Base-by-base conservation (phyloP, 192 early-diverging fungal genomes). In the Lobosporangium transversale region DNA sequence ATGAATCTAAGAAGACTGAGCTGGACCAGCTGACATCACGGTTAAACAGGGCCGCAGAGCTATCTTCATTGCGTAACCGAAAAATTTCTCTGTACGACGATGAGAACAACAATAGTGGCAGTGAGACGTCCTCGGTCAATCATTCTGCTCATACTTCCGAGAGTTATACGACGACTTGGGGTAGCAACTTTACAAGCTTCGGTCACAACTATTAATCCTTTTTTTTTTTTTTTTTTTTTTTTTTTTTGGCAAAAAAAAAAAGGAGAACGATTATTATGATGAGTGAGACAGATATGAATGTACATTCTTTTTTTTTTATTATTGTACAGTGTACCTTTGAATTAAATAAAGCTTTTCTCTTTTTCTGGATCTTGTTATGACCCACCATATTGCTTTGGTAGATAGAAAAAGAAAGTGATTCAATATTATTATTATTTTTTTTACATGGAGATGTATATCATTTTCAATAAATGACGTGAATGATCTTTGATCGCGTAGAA, bases 71-170 rank as follows among this genome's bases (percentile, higher is more conserved):
- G 29, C 63, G 73, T 17, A 50, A 67, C n/a, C 50, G 73, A 14
- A 76, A 76, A 31, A 76, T 76, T 5, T 62, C 52, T 2, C 48
- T 76, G 3, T 76, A 76, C 30, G 73, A 76, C 2, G 63, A 66
- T 27, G 58, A 58, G 21, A n/a, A 33, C 24, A 32, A n/a, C n/a
- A 8, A 8, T 49, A 7, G 11, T 6, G 18, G 14, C 8, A 40
- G 37, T 40, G 37, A 26, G 35, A 4, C 53, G 11, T 53, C 53
- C 20, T n/a, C 53, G 0, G 6, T 32, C 10, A 44, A 17, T 15
- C 62, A 9, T 31, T 44, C 31, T 27, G 20, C 54, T 5, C 30
- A 59, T 36, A 30, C 51, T 8, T 44, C 50, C 2, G 48, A 60
- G 6, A 64, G 40, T 24, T 4, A 10, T 3, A 53, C 27, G n/a